Base-by-base conservation (phyloP, 257 asterid genomes). In the Penstemon davidsonii region DNA sequence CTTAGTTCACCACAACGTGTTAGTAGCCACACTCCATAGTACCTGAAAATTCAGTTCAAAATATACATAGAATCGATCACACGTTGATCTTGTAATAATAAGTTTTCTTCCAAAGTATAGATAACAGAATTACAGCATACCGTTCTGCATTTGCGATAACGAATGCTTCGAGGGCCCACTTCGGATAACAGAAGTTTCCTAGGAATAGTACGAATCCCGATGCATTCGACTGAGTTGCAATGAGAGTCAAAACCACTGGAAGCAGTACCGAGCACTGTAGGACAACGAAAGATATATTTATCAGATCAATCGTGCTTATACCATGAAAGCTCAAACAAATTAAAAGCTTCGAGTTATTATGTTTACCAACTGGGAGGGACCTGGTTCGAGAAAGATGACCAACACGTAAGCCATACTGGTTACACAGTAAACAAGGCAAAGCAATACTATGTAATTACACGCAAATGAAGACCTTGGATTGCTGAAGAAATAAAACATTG, bases 141-240 rank as follows among this genome's bases (percentile, higher is more conserved):
- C 86, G 73, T 67, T 90, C 91, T 12, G 98, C 82, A 67, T 92
- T 92, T 68, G 88, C 91, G 4, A 90, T 84, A 15, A 92, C 96
- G 56, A 92, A 90, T 15, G 96, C 97, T 76, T 92, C 96, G 11
- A 92, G 82, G 7, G 98, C 97, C 98, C 98, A 92, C 83, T 84
- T 88, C 3, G 98, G 90, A 72, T 86, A 92, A 70, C 95, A 83
- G 39, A 86, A 82, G 77, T 82, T 78, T 0, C 80, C 87, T 33
- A 92, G 13, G 67, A 59, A 60, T 74, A 67, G 85, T 73, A 92
- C 81, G 25, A 83, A 55, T 62, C 64, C 67, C 76, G 79, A 80
- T 13, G 70, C 82, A 3, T 69, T 76, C 51, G 75, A 15, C 78
- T 85, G 95, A 68, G 95, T 86, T 1, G 97, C 78, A 64, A 92